Conservation (phyloP, 148 eudicot species). For the Spergularia bocconei region DNA sequence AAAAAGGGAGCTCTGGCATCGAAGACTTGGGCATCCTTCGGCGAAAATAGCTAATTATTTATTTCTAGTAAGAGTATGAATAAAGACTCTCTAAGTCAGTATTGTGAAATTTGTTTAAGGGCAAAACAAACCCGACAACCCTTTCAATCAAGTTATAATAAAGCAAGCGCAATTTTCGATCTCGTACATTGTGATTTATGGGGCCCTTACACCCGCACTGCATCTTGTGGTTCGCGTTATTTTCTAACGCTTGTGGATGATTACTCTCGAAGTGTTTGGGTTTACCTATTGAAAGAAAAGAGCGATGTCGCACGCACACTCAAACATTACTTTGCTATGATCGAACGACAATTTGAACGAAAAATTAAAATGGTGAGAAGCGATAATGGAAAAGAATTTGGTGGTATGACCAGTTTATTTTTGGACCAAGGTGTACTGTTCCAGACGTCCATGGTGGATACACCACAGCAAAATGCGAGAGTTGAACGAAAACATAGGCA, state of each 20-base stretch:
- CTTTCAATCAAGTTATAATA: background rate
- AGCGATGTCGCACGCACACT: background rate
- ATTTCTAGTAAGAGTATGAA: background rate
- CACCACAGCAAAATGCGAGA: background rate
- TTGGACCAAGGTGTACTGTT: background rate
- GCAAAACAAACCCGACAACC: constrained; percentile 2
- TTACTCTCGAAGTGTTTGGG: constrained; percentile 4
- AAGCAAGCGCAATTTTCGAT: background rate
- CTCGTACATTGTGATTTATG: background rate
- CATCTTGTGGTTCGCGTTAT: background rate
- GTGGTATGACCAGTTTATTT: background rate
- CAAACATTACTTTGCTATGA: background rate
- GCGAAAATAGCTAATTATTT: background rate
- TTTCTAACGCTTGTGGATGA: constrained; percentile 11
- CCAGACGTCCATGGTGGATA: background rate
- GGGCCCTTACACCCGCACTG: background rate
- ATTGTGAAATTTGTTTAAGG: background rate
- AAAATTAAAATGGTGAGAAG: background rate
- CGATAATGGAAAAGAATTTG: background rate
- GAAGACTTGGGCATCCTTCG: background rate
- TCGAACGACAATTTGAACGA: background rate
- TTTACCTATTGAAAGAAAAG: background rate
- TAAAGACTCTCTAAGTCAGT: background rate
- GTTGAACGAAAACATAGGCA: background rate
- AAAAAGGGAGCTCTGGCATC: background rate